Base-by-base conservation (phyloP, 306 rosid genomes). In the Delonix regia region DNA sequence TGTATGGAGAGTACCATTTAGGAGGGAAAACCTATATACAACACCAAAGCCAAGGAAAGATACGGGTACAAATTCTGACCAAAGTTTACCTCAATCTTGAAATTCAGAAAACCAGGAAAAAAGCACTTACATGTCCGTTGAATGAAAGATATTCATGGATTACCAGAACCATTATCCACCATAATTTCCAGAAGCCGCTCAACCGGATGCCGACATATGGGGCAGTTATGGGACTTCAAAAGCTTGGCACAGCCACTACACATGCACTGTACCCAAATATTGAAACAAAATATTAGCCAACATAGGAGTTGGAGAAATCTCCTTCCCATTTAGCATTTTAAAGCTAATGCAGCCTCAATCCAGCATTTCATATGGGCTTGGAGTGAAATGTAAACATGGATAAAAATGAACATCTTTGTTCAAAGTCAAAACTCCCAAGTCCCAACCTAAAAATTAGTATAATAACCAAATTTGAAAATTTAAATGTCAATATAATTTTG, bases 161-260 rank as follows among this genome's bases (percentile, higher is more conserved):
- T 70, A 60, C 76, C 75, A 4, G 49, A 68, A 22, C 63, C 83
- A 60, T 82, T 84, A 73, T 18, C 78, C 80, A 83, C 85, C 73
- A 74, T 83, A 45, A 85, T 82, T 80, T 80, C 85, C 80, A 87
- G 22, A 44, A 83, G 85, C 4, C 84, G 83, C 48, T 85, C 81
- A 64, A 87, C 83, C 6, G 85, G 83, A 73, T 87, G 88, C 80
- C 85, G 56, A 69, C 88, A 80, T n/a, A 87, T 80, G 15, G 88
- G 88, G 74, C 86, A 87, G 70, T 84, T 71, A 51, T 63, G 86
- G 73, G 74, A 77, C 80, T 79, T 81, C 83, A 84, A 73, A 67
- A 84, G 75, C 78, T 82, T 84, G 36, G 90, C 86, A 62, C 90
- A 87, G 61, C 83, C 86, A 49, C 88, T 87, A 76, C 86, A 87